These are phyloP conservation scores for Castanospermum australe DNA, from an alignment of 306 rosid species.

Conservation along the genomic window DNA sequence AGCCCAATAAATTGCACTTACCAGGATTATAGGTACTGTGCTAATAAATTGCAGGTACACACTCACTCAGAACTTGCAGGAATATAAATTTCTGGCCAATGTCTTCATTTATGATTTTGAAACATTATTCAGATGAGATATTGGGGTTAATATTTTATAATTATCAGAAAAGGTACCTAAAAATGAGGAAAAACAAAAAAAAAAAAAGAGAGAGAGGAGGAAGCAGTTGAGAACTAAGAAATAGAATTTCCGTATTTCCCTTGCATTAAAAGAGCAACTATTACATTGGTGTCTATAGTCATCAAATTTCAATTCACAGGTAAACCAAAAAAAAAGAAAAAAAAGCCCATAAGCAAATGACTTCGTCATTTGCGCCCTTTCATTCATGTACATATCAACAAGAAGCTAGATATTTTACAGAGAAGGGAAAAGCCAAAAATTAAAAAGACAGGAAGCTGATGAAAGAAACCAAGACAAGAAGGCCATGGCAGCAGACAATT, in stretches of 20 bases:
- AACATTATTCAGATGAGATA: background rate
- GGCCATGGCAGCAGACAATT: conserved; percentile 84
- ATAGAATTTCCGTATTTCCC: background rate
- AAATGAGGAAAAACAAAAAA: background rate
- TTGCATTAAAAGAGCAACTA: background rate
- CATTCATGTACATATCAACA: conserved; percentile 22
- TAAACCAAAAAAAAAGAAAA: conserved; percentile 13
- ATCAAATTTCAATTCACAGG: conserved; percentile 23
- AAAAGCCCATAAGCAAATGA: conserved; percentile 23
- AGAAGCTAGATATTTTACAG: conserved; percentile 34
- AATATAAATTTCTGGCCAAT: background rate
- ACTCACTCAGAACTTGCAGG: background rate
- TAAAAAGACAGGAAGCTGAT: conserved; percentile 66
- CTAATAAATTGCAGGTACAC: background rate
- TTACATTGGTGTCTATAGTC: background rate
- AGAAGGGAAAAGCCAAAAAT: conserved; percentile 80
- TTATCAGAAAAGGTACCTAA: background rate
- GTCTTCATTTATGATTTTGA: background rate
- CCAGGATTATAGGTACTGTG: background rate
- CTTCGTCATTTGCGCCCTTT: conserved; percentile 34
- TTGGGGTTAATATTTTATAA: background rate
- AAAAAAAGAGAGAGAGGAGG: background rate
- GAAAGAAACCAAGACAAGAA: conserved; percentile 89
- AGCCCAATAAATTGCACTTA: background rate
- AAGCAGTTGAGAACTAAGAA: background rate